phyloP scores from a whole-genome alignment of 108 stramenopile genomes.

The Aurantiochytrium sp. region DNA sequence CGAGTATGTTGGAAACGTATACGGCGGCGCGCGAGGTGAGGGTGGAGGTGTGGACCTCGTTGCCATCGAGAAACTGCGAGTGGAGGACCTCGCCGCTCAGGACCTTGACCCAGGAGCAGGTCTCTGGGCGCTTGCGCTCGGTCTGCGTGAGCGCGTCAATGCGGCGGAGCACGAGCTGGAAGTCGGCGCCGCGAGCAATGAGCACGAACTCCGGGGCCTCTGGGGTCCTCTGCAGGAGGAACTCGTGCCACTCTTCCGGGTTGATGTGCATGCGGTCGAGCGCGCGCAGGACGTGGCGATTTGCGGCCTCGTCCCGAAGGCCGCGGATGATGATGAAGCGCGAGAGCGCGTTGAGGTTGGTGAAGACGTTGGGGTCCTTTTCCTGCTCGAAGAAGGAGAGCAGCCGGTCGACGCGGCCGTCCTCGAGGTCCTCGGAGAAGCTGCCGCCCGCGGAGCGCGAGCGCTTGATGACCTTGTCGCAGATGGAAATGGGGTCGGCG shows the following conservation, averaged over 20 bases:
- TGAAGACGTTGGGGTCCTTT: not conserved
- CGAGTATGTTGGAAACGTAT: not conserved
- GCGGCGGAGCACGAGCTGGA: not conserved
- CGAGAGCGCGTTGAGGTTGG: constrained; percentile 15
- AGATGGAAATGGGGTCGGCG: not conserved
- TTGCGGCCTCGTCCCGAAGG: not conserved
- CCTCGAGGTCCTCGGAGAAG: not conserved
- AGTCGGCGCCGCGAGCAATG: not conserved
- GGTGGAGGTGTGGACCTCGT: not conserved
- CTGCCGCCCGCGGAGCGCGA: not conserved
- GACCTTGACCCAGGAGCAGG: not conserved
- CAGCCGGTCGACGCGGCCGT: not conserved
- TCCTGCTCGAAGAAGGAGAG: constrained; percentile 1
- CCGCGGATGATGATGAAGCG: not conserved
- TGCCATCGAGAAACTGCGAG: not conserved
- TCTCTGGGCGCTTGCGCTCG: not conserved
- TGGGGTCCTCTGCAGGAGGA: not conserved
- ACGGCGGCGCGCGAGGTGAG: not conserved
- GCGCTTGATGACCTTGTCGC: not conserved
- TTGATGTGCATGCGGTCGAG: constrained; percentile 12
- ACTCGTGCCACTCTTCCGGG: not conserved
- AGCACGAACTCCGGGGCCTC: not conserved
- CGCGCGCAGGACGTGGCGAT: not conserved
- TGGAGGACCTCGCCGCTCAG: not conserved
- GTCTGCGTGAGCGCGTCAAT: not conserved